Percentiles rank a stretch among this genome's conserved stretches.
These are phyloP conservation scores for Fusarium sp. DNA, from an alignment of 2,329 filamentous ascomycete genomes.

Conservation along the genomic window DNA sequence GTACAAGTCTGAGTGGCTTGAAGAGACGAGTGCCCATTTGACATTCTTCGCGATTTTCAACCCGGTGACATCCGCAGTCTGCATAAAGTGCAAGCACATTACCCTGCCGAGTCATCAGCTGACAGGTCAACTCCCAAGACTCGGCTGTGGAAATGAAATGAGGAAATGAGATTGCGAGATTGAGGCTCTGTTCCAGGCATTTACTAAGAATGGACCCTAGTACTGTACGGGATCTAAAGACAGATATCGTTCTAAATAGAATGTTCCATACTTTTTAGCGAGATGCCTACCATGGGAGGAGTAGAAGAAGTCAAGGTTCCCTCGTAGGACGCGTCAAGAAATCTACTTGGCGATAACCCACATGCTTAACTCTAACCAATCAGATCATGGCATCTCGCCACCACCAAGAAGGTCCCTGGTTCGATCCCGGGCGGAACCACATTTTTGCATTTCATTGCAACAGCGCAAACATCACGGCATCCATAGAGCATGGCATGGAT, in stretches of 20 bases:
- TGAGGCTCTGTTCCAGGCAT: not conserved
- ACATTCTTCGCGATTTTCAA: not conserved
- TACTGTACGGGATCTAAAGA: not conserved
- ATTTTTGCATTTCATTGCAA: not conserved
- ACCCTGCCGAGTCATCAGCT: not conserved
- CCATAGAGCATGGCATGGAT: accelerated
- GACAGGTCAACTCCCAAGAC: no score
- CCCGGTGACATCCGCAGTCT: no score
- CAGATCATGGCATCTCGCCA: conserved; percentile 1
- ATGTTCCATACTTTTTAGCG: not conserved
- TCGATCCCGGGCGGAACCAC: conserved; percentile 16
- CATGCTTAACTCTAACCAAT: not conserved
- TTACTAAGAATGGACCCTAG: not conserved
- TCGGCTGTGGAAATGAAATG: not conserved
- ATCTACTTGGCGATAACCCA: not conserved
- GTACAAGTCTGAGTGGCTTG: not conserved
- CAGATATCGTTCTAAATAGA: not conserved
- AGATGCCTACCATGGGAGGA: not conserved
- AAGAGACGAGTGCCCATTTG: not conserved
- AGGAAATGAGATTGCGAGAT: not conserved
- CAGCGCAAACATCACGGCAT: not conserved
- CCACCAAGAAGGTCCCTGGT: conserved; percentile 13
- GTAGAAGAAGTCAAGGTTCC: not conserved
- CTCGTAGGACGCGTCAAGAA: not conserved
- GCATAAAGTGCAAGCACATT: no score